A percentile compares a stretch with the other conserved stretches of the same genome.
These are phyloP conservation scores for Tolypocladium endophyticum DNA, from an alignment of 2,329 filamentous ascomycete species.

Conservation along the genomic window DNA sequence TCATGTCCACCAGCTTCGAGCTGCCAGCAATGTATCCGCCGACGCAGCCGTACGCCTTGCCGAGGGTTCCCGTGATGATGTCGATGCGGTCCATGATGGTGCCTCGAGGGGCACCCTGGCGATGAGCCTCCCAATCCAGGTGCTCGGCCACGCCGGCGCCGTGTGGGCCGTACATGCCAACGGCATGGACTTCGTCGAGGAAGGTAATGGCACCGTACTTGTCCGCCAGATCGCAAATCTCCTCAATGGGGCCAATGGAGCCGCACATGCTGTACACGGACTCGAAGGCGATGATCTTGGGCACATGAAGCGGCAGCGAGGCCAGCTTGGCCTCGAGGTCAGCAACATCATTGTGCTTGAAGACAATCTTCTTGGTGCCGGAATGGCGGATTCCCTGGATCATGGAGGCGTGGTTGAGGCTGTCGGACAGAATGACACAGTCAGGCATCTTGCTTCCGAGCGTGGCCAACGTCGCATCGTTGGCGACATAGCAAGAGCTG, in stretches of 20 bases:
- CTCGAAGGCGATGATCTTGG: slow-evolving; percentile 98
- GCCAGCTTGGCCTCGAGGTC: slow-evolving; percentile 91
- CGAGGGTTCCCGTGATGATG: slow-evolving; percentile 94
- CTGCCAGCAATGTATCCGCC: slow-evolving; percentile 96
- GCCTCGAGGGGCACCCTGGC: slow-evolving; percentile 60
- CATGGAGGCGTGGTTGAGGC: slow-evolving; percentile 97
- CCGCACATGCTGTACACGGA: slow-evolving; percentile 99
- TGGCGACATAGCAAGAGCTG: slow-evolving; percentile 95
- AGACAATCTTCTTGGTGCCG: slow-evolving; percentile 92
- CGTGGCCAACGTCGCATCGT: slow-evolving; percentile 92
- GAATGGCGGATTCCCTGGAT: slow-evolving; percentile 98
- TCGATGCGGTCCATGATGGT: slow-evolving; percentile 94
- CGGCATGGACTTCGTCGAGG: slow-evolving; percentile 95
- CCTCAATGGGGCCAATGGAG: slow-evolving; percentile 89
- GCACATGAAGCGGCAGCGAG: slow-evolving; percentile 70
- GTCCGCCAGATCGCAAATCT: slow-evolving; percentile 90
- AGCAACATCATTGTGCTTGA: slow-evolving; percentile 94
- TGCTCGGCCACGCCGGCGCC: slow-evolving; percentile 96
- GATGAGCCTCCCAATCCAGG: slow-evolving; percentile 83
- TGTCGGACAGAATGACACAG: slow-evolving; percentile 96
- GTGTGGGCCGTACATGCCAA: slow-evolving; percentile 96
- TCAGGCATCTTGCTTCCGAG: slow-evolving; percentile 94
- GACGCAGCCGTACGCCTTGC: slow-evolving; percentile 96
- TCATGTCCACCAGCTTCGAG: slow-evolving; percentile 75
- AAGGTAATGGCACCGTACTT: slow-evolving; percentile 98